Conservation (phyloP, 2,329 filamentous ascomycete species). For the Aspergillus amoenus region DNA sequence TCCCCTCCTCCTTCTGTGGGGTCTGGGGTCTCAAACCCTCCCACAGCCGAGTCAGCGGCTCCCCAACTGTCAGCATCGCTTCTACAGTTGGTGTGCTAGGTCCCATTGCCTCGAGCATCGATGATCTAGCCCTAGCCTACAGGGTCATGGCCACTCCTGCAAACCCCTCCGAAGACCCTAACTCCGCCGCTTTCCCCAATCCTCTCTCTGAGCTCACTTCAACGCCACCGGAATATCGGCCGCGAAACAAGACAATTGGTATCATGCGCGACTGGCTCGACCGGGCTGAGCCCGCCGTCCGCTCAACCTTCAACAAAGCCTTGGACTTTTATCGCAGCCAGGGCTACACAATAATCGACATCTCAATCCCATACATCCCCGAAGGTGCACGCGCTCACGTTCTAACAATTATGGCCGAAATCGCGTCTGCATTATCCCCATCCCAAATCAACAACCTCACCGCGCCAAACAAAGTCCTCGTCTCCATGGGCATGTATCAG, state of each 20-base stretch:
- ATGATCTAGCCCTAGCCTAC: conserved; percentile 80
- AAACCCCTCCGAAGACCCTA: conserved; percentile 52
- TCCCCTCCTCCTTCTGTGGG: conserved; percentile 74
- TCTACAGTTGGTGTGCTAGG: conserved; percentile 67
- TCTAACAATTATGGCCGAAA: conserved; percentile 73
- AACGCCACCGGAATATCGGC: conserved; percentile 35
- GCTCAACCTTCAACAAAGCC: conserved; percentile 60
- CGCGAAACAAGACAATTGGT: conserved; percentile 64
- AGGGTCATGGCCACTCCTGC: conserved; percentile 74
- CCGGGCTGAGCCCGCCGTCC: conserved; percentile 64
- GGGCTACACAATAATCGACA: conserved; percentile 46
- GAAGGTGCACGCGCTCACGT: conserved; percentile 76
- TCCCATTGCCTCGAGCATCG: conserved; percentile 72
- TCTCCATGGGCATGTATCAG: conserved; percentile 60
- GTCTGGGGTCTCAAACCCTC: conserved; percentile 79
- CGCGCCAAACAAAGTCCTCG: conserved; percentile 67
- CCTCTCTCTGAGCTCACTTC: conserved; percentile 46
- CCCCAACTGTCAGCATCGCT: conserved; percentile 59
- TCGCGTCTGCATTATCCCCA: conserved; percentile 51
- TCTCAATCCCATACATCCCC: conserved; percentile 57
- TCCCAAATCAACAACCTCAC: conserved; percentile 59
- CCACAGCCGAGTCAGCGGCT: conserved; percentile 65
- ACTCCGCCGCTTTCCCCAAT: conserved; percentile 61
- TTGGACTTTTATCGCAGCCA: conserved; percentile 53
- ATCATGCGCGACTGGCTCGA: conserved; percentile 69